These are phyloP conservation scores for Endotrypanum monterogeii DNA, from an alignment of 208 protist genomes.

Conservation along the genomic window DNA sequence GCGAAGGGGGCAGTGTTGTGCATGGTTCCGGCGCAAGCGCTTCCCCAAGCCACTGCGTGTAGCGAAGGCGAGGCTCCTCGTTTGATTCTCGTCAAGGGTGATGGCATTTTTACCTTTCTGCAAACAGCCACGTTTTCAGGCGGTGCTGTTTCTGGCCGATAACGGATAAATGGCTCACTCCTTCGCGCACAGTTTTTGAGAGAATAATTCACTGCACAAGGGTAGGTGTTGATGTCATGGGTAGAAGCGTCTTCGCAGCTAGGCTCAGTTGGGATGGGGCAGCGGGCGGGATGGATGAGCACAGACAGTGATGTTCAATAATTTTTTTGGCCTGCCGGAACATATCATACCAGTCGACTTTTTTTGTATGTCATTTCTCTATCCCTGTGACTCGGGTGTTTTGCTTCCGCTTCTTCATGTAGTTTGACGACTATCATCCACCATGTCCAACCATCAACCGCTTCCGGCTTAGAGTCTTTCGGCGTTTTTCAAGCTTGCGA, in stretches of 20 bases:
- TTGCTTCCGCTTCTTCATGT: neutral
- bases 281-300: too few species aligned
- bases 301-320: neutral
- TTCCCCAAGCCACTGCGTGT: neutral
- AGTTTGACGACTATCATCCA: neutral
- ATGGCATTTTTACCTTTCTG: slow-evolving; percentile 24
- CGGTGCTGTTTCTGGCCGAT: neutral
- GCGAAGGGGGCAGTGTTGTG: slow-evolving; percentile 14
- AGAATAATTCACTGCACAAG: too few species aligned
- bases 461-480: neutral
- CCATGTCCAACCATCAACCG: too few species aligned
- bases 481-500: neutral
- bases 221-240: neutral
- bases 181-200: neutral
- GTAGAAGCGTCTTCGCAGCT: too few species aligned
- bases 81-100: slow-evolving; percentile 25
- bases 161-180: neutral
- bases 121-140: neutral
- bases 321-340: neutral
- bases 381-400: neutral
- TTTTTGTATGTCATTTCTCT: neutral
- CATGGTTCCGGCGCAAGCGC: slow-evolving; percentile 5
- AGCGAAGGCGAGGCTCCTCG: slow-evolving; percentile 16
- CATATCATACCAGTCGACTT: neutral
- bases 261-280: too few species aligned